These are phyloP conservation scores for Candida loeiensis DNA, from an alignment of 805 yeast species.

Conservation along the genomic window DNA sequence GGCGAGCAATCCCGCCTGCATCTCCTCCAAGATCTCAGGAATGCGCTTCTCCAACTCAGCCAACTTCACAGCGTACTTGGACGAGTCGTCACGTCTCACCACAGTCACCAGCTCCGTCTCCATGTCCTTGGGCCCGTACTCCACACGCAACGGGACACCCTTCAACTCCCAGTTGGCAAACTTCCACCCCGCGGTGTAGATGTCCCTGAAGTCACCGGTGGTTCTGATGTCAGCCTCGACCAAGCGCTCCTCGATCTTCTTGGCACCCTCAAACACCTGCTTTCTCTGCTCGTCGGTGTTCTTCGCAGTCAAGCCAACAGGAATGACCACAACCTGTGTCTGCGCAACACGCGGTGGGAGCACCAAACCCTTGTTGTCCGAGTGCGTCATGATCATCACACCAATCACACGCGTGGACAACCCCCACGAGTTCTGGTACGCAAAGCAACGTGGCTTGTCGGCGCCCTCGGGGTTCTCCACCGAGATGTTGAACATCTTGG, in stretches of 20 bases:
- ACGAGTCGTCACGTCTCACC: conserved; percentile 89
- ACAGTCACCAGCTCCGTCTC: conserved; percentile 75
- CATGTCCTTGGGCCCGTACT: conserved; percentile 94
- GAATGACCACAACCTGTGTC: conserved; percentile 86
- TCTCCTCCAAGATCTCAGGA: conserved; percentile 73
- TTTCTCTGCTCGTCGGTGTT: conserved; percentile 73
- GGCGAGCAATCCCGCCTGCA: conserved; percentile 71
- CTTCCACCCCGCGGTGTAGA: conserved; percentile 98
- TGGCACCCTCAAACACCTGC: conserved; percentile 66
- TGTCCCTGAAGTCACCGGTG: conserved; percentile 83
- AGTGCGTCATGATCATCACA: conserved; percentile 98
- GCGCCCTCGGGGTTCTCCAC: conserved; percentile 95
- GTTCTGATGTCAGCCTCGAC: conserved; percentile 65
- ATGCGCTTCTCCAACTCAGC: conserved; percentile 61
- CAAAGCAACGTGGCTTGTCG: conserved; percentile 80
- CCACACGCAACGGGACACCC: conserved; percentile 92
- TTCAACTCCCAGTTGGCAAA: conserved; percentile 95
- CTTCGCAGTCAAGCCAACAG: conserved; percentile 91
- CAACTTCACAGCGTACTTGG: conserved; percentile 65
- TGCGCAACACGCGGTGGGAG: conserved; percentile 97
- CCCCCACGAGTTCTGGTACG: conserved; percentile 99
- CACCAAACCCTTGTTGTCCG: conserved; percentile 97
- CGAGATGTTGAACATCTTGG: conserved; percentile 93
- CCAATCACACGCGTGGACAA: conserved; percentile 97
- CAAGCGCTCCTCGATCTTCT: conserved; percentile 62